Conservation (phyloP, 2,329 filamentous ascomycete genomes). For the Fusarium annulatum region DNA sequence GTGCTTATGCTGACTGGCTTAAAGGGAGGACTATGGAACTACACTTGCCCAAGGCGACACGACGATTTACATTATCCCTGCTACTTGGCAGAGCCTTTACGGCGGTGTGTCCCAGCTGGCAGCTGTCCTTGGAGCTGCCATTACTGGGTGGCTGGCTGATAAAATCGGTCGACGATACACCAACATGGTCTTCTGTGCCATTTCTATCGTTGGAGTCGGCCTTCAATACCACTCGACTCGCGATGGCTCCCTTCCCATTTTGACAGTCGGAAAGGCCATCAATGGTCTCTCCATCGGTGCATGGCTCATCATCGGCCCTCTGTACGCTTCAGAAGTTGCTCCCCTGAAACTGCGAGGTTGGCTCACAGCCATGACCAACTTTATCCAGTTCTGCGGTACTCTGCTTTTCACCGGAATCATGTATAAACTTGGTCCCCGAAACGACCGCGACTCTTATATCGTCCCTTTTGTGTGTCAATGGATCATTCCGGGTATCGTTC, state of each 20-base stretch:
- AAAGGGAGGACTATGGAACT: slow-evolving; percentile 7
- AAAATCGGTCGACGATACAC: slow-evolving; percentile 11
- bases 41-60: not conserved
- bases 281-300: not conserved
- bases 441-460: not conserved
- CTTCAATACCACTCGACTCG: slow-evolving; percentile 43
- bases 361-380: not conserved
- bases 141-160: slow-evolving; percentile 2
- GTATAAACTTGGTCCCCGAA: not conserved
- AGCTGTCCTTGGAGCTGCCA: not conserved
- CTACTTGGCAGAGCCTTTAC: not conserved
- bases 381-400: not conserved
- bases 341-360: not conserved
- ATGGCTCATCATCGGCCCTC: not conserved
- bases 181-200: slow-evolving; percentile 4
- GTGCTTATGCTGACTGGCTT: not conserved
- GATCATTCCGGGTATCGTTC: not conserved
- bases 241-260: not conserved
- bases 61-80: slow-evolving; percentile 1
- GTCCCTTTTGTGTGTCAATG: slow-evolving; percentile 37
- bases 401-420: not conserved
- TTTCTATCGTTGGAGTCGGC: slow-evolving; percentile 48
- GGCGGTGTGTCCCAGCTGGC: not conserved
- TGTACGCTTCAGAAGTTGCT: not conserved
- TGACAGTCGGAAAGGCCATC: slow-evolving; percentile 47